A percentile compares a stretch with the other conserved stretches of the same genome.
These are phyloP conservation scores for Ceratocystiopsis minuta DNA, from an alignment of 2,329 filamentous ascomycete genomes.

Conservation along the genomic window DNA sequence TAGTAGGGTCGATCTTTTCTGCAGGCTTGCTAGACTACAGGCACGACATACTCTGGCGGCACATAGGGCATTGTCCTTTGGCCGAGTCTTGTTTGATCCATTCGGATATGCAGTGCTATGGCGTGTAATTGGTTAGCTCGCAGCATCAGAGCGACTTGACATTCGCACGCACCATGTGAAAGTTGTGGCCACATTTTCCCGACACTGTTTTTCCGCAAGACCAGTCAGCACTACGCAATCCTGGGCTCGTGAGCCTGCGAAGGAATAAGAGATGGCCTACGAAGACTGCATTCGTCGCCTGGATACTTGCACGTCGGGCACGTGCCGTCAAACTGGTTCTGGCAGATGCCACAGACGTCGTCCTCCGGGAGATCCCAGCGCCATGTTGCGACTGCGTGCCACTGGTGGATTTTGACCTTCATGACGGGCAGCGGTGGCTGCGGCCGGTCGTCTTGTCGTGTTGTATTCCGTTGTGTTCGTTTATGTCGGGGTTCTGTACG, in stretches of 20 bases:
- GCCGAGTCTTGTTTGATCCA: constrained; percentile 94
- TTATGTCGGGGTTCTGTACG: too few species aligned
- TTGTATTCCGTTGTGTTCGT: neutral
- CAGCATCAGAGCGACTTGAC: neutral
- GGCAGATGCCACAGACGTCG: constrained; percentile 96
- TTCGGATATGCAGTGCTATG: constrained; percentile 78
- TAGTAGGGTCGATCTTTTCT: neutral
- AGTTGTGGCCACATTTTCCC: constrained; percentile 92
- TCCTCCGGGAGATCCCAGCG: constrained; percentile 95
- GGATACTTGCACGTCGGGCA: constrained; percentile 97
- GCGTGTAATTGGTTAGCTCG: neutral
- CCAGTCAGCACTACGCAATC: neutral
- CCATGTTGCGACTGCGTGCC: constrained; percentile 92
- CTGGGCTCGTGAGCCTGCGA: too few species aligned
- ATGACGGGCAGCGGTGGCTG: constrained; percentile 29
- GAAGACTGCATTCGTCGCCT: constrained; percentile 81
- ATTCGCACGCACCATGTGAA: constrained; percentile 58
- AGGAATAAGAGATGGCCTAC: constrained; percentile 33
- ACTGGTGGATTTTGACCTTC: constrained; percentile 90
- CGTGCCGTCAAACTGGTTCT: constrained; percentile 92
- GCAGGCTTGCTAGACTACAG: neutral
- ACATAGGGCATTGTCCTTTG: constrained; percentile 94
- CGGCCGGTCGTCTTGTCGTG: neutral
- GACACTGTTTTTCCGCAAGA: constrained; percentile 41
- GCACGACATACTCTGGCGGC: constrained; percentile 56